Evolutionary conservation across 1,284 basidiomycete genomes (phyloP).

Genomic region (Cutaneotrichosporon sp.): DNA sequence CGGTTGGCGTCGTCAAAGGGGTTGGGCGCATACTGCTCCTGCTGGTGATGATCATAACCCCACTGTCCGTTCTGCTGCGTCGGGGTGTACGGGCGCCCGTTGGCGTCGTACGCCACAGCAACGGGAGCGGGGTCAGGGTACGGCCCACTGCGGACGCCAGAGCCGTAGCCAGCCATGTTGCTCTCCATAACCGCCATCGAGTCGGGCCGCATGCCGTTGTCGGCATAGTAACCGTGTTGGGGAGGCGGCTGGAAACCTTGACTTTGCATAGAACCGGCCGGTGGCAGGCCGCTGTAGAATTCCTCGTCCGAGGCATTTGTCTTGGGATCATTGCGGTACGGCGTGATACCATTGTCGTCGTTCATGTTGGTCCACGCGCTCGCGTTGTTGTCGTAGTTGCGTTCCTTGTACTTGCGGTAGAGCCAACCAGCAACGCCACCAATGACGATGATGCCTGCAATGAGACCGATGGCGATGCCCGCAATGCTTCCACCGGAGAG

Average conservation of each 20-base stretch:
- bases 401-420: constrained; percentile 24
- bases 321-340: constrained; percentile 29
- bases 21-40: constrained; percentile 12
- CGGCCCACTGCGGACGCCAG: constrained; percentile 22
- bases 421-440: constrained; percentile 35
- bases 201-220: constrained; percentile 32
- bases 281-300: constrained; percentile 16
- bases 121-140: constrained; percentile 24
- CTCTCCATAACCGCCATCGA: constrained; percentile 24
- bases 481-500: constrained; percentile 22
- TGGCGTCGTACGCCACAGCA: constrained; percentile 29
- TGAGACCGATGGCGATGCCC: constrained; percentile 25
- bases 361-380: constrained; percentile 43
- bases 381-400: constrained; percentile 16
- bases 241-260: constrained; percentile 21
- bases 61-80: constrained; percentile 1
- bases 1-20: constrained; percentile 17
- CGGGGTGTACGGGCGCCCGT: constrained; percentile 37
- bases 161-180: constrained; percentile 42
- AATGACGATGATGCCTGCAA: constrained; percentile 16
- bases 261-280: neutral
- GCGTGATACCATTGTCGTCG: constrained; percentile 42
- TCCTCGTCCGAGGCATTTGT: constrained; percentile 13
- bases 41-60: constrained; percentile 3
- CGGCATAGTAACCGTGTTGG: constrained; percentile 31